Evolutionary conservation across 768 basidiomycete genomes (phyloP), one percentile per base, ranked within the genome.

Genomic region (Mycena pura): DNA sequence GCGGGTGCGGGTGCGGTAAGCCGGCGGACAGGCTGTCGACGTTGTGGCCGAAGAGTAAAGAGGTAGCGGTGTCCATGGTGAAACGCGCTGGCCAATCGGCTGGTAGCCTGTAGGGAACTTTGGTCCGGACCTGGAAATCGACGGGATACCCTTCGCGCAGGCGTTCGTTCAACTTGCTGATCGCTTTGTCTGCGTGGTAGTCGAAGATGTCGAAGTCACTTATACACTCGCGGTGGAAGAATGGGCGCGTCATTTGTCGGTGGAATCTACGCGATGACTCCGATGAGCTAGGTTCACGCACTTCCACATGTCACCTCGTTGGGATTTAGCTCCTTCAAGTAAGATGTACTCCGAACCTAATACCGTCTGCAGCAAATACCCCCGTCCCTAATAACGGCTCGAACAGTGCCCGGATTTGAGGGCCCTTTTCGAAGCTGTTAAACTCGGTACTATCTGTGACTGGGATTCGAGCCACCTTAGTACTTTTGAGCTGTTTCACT

Each of bases 221-320:
- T 52, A 88, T 82, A 29, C 82, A 76, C 31, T 90, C 88, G 41
- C 78, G 80, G 53, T 72, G 82, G 75, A 92, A 91, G 77, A 91
- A 90, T 0, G 89, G 89, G 0, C 90, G 83, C 0, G 87, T 86
- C 77, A 91, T 87, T 4, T 79, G 67, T 10, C 89, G 84, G 69
- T 90, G 88, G 65, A 88, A 83, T 68, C 88, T 84, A 13, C 27
- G 36, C 13, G 14, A n/a, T 46, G 11, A n/a, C 46, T 56, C 43
- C 53, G 54, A 9, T 46, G 31, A 0, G 9, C 17, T 24, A 14
- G 19, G 25, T 25, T 5, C 29, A 70, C 81, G 61, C 66, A 88
- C 86, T 86, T 91, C 90, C 90, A 91, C 72, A 84, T 78, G 1
- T 88, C 85, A 21, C 25, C 51, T 46, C 14, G 7, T 34, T 7